A percentile compares a stretch with the other conserved stretches of the same genome.
Conservation (phyloP, 1,139 yeast species). For the Arxiozyma bovina region DNA sequence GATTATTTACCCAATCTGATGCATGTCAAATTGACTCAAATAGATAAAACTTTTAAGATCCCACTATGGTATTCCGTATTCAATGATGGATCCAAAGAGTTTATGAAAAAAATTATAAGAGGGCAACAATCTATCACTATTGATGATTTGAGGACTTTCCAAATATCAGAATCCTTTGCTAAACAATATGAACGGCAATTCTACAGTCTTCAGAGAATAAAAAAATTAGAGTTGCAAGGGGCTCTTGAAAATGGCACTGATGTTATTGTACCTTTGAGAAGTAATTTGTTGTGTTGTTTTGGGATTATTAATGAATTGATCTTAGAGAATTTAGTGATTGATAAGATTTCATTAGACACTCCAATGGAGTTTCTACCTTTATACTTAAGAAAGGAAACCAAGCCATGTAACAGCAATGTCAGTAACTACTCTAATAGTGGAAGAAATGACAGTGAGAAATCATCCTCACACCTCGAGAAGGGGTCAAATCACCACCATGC, state of each 20-base stretch:
- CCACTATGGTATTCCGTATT: conserved; percentile 34
- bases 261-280: conserved; percentile 30
- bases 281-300: conserved; percentile 36
- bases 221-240: conserved; percentile 22
- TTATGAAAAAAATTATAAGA: conserved; percentile 26
- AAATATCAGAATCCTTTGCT: conserved; percentile 23
- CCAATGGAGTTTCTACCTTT: conserved; percentile 31
- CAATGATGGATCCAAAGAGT: conserved; percentile 29
- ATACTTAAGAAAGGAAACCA: conserved; percentile 16
- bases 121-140: conserved; percentile 28
- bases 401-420: neutral
- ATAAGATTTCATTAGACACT: conserved; percentile 33
- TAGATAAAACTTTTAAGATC: conserved; percentile 46
- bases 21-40: conserved; percentile 35
- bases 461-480: no score
- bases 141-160: conserved; percentile 26
- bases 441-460: neutral
- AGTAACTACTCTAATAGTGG: neutral
- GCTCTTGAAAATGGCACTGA: conserved; percentile 9
- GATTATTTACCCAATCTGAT: conserved; percentile 32
- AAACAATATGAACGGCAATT: conserved; percentile 24
- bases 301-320: conserved; percentile 39
- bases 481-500: neutral
- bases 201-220: conserved; percentile 21
- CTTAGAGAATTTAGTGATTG: conserved; percentile 43